A percentile compares a stretch with the other conserved stretches of the same genome.
Conservation (phyloP, 2,329 filamentous ascomycete species). For the Botryotinia globosa region DNA sequence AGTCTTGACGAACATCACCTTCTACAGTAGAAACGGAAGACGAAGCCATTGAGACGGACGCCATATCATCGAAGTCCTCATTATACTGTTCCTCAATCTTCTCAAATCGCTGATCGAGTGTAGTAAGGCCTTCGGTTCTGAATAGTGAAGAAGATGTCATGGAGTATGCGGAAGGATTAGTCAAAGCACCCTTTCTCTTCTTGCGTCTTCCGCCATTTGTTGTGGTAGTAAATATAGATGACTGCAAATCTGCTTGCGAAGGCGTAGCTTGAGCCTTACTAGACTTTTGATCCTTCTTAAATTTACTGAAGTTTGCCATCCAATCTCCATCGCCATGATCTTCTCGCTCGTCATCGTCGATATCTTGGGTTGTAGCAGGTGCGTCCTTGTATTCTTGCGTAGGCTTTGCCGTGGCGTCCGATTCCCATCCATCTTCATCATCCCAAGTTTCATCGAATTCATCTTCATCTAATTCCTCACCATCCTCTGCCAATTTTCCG, state of each 20-base stretch:
- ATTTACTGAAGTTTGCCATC: conserved; percentile 90
- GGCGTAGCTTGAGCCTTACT: conserved; percentile 42
- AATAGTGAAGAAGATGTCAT: conserved; percentile 89
- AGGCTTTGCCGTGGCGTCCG: conserved; percentile 84
- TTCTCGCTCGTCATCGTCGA: conserved; percentile 53
- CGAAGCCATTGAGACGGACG: conserved; percentile 60
- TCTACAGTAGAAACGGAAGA: conserved; percentile 64
- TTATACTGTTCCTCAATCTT: conserved; percentile 80
- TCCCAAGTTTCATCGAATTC: conserved; percentile 71
- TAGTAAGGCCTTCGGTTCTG: conserved; percentile 79
- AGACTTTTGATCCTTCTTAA: conserved; percentile 77
- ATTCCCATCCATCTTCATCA: conserved; percentile 79
- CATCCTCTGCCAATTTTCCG: conserved; percentile 64
- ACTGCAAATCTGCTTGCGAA: conserved; percentile 63
- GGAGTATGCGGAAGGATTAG: conserved; percentile 80
- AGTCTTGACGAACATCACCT: conserved; percentile 71
- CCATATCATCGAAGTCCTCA: conserved; percentile 60
- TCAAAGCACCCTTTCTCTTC: conserved; percentile 93
- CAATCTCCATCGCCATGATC: conserved; percentile 73
- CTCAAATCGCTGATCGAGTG: conserved; percentile 89
- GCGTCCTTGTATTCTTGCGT: conserved; percentile 51
- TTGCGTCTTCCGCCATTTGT: conserved; percentile 79
- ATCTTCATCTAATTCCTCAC: conserved; percentile 69
- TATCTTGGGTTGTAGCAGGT: conserved; percentile 42
- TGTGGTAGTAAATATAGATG: conserved; percentile 70